A percentile compares a stretch with the other conserved stretches of the same genome.
phyloP scores from a whole-genome alignment of 176 grass and related monocot species.

The Typha latifolia region DNA sequence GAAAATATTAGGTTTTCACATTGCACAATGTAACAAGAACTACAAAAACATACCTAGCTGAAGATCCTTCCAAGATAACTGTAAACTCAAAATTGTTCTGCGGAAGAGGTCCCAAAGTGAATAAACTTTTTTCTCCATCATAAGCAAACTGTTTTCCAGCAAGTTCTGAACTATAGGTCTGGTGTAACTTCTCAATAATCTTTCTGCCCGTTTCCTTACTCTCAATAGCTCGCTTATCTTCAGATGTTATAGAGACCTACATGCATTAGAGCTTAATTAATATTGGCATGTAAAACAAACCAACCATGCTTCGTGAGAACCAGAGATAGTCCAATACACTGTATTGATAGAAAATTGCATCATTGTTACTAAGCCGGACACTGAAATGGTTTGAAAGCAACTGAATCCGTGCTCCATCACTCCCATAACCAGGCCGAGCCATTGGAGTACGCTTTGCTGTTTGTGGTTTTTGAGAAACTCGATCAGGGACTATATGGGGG shows the following conservation, averaged over 20 bases:
- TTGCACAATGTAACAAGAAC: neutral
- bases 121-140: slow-evolving; percentile 84
- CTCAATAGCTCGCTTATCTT: slow-evolving; percentile 52
- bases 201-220: slow-evolving; percentile 60
- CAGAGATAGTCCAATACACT: slow-evolving; percentile 32
- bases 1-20: neutral
- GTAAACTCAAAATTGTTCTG: slow-evolving; percentile 79
- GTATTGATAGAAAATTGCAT: slow-evolving; percentile 66
- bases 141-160: slow-evolving; percentile 74
- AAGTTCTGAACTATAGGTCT: slow-evolving; percentile 76
- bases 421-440: slow-evolving; percentile 31
- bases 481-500: neutral
- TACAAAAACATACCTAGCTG: slow-evolving; percentile 37
- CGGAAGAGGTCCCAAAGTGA: slow-evolving; percentile 70
- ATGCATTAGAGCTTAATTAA: slow-evolving; percentile 13
- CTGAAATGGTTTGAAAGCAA: slow-evolving; percentile 56
- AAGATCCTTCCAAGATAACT: slow-evolving; percentile 70
- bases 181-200: slow-evolving; percentile 61
- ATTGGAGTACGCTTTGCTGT: slow-evolving; percentile 25
- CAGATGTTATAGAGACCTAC: slow-evolving; percentile 64
- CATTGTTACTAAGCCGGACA: slow-evolving; percentile 37
- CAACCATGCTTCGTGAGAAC: slow-evolving; percentile 1
- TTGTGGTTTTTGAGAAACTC: slow-evolving; percentile 15
- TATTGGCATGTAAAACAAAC: slow-evolving; percentile 3
- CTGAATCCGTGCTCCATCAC: slow-evolving; percentile 38